Evolutionary conservation across 352 stramenopile genomes (phyloP).

Genomic region (Phytopythium chamaehyphon): DNA sequence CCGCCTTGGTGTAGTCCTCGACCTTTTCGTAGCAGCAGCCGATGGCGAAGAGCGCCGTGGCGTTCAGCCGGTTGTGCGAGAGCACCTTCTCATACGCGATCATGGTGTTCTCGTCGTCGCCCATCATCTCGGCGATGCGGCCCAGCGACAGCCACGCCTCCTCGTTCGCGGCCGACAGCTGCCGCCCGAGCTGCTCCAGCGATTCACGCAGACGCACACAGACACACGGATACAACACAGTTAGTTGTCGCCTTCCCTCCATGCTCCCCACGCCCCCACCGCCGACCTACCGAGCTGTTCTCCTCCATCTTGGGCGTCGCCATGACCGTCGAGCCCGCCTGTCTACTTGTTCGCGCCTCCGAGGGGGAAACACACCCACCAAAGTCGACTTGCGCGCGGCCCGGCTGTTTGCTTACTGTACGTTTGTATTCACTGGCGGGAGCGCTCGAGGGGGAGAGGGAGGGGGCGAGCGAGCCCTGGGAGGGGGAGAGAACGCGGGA

Average conservation of each 20-base stretch:
- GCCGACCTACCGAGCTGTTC: slow-evolving; percentile 48
- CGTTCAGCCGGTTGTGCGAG: slow-evolving; percentile 85
- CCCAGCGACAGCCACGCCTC: slow-evolving; percentile 80
- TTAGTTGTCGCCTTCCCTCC: no score
- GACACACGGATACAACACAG: neutral
- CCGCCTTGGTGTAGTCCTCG: slow-evolving; percentile 83
- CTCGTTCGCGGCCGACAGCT: slow-evolving; percentile 77
- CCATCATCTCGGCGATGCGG: slow-evolving; percentile 89
- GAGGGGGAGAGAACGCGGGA: slow-evolving; percentile 9
- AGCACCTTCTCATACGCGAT: slow-evolving; percentile 86
- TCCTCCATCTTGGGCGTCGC: slow-evolving; percentile 80
- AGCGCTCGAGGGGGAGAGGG: slow-evolving; percentile 8
- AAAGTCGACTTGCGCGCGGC: slow-evolving; percentile 19
- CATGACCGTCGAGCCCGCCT: slow-evolving; percentile 24
- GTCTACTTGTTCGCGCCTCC: neutral
- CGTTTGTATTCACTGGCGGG: slow-evolving; percentile 21
- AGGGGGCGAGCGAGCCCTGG: slow-evolving; percentile 23
- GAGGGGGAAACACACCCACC: neutral
- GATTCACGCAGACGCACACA: no score
- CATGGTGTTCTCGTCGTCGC: slow-evolving; percentile 87
- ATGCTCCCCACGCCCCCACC: no score
- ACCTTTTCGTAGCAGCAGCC: slow-evolving; percentile 86
- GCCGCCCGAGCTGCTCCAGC: slow-evolving; percentile 47
- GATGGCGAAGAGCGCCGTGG: slow-evolving; percentile 76
- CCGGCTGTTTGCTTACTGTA: slow-evolving; percentile 43